These are phyloP conservation scores for Medicago lupulina DNA, from an alignment of 306 rosid genomes.

Conservation along the genomic window DNA sequence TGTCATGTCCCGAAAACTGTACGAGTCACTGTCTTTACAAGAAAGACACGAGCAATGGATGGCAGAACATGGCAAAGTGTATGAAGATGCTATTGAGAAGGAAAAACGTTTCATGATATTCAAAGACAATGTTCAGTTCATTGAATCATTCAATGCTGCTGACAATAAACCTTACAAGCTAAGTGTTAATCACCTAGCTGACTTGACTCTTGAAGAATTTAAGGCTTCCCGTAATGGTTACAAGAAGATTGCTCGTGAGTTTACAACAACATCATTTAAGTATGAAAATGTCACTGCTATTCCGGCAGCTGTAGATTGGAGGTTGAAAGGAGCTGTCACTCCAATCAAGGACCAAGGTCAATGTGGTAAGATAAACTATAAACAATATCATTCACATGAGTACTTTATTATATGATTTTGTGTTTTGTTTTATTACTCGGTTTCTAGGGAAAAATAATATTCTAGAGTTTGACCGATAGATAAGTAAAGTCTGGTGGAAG, in stretches of 20 bases:
- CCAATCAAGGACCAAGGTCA: slow-evolving; percentile 45
- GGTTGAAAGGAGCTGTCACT: slow-evolving; percentile 49
- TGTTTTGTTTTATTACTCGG: no score
- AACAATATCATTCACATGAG: background rate
- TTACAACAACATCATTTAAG: slow-evolving; percentile 26
- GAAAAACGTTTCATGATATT: slow-evolving; percentile 48
- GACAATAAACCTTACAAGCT: slow-evolving; percentile 50
- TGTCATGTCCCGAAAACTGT: slow-evolving; percentile 39
- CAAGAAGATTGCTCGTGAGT: slow-evolving; percentile 16
- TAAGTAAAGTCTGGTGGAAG: no score
- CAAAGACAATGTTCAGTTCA: slow-evolving; percentile 47
- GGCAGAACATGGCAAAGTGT: slow-evolving; percentile 22
- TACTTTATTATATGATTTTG: background rate
- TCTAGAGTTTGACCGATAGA: no score
- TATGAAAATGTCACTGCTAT: slow-evolving; percentile 41
- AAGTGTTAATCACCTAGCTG: slow-evolving; percentile 42
- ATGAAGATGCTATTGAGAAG: slow-evolving; percentile 44
- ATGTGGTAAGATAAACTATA: slow-evolving; percentile 51
- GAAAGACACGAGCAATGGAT: slow-evolving; percentile 57
- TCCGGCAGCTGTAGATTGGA: slow-evolving; percentile 48
- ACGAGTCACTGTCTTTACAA: slow-evolving; percentile 27
- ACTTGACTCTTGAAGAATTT: slow-evolving; percentile 51
- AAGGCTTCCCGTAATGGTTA: slow-evolving; percentile 26
- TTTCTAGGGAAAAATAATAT: no score
- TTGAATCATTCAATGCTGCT: slow-evolving; percentile 50